Evolutionary conservation across 306 rosid species (phyloP).

Genomic region (Dryas alaskensis): DNA sequence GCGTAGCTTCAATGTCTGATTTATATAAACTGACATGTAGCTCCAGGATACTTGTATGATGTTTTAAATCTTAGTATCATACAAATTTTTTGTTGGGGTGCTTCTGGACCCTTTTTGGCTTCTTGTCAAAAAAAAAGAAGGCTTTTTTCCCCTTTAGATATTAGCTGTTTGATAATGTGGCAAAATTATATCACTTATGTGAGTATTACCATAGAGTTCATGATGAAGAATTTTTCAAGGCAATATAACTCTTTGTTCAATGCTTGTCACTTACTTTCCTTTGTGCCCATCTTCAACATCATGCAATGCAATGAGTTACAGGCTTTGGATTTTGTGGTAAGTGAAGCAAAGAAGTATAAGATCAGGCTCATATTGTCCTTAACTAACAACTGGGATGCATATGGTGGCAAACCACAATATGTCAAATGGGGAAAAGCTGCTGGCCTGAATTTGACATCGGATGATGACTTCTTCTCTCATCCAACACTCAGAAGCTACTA

Average conservation of each 20-base stretch:
- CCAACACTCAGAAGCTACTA: slow-evolving; percentile 75
- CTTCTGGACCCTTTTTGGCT: no score
- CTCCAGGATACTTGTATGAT: no score
- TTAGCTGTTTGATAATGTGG: no score
- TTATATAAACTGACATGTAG: no score
- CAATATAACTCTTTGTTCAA: slow-evolving; percentile 17
- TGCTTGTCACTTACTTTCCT: not conserved
- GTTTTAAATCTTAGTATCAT: no score
- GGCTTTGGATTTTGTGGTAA: slow-evolving; percentile 90
- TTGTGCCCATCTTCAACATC: no score
- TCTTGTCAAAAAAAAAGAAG: no score
- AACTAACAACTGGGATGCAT: slow-evolving; percentile 92
- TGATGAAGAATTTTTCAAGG: slow-evolving; percentile 85
- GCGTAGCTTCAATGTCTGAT: no score
- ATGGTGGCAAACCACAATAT: slow-evolving; percentile 91
- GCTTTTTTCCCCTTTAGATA: no score
- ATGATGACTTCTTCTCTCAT: slow-evolving; percentile 84
- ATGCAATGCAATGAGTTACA: slow-evolving; percentile 26
- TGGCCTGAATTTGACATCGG: slow-evolving; percentile 80
- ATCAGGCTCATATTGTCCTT: slow-evolving; percentile 81
- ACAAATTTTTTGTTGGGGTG: no score
- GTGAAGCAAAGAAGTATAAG: slow-evolving; percentile 79
- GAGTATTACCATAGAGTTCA: slow-evolving; percentile 28
- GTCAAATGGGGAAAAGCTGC: slow-evolving; percentile 91
- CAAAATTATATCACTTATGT: no score